These are phyloP conservation scores for Aphanomyces stellatus DNA, from an alignment of 352 stramenopile species.

Conservation along the genomic window DNA sequence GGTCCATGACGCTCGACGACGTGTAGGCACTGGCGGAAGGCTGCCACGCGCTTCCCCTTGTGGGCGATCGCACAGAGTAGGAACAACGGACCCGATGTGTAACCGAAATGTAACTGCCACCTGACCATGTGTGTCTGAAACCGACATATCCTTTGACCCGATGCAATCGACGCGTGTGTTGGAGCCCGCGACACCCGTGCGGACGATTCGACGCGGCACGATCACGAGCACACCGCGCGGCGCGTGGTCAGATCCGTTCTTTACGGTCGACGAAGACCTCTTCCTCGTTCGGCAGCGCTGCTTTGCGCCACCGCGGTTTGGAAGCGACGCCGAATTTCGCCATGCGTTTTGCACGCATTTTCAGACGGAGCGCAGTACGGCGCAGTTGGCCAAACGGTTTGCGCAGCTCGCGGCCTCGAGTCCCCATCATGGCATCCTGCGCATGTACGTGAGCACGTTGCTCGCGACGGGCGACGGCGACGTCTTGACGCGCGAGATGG, in stretches of 20 bases:
- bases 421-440: conserved; percentile 23
- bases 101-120: no score
- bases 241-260: conserved; percentile 28
- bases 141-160: no score
- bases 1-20: no score
- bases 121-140: no score
- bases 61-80: no score
- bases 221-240: conserved; percentile 21
- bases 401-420: conserved; percentile 30
- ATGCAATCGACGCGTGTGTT: no score
- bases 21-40: no score
- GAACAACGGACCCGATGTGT: no score
- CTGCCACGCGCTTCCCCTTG: no score
- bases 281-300: conserved; percentile 48
- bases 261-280: conserved; percentile 46
- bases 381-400: conserved; percentile 38
- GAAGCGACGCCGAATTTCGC: conserved; percentile 34
- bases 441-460: conserved; percentile 28
- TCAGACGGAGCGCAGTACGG: conserved; percentile 23
- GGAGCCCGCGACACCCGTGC: not conserved
- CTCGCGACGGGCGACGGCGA: conserved; percentile 25
- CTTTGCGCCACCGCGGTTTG: conserved; percentile 38
- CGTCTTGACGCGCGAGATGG: not conserved
- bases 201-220: not conserved
- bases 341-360: conserved; percentile 47